phyloP scores from a whole-genome alignment of 495 filamentous ascomycete genomes.

The Podospora pseudoanserina region DNA sequence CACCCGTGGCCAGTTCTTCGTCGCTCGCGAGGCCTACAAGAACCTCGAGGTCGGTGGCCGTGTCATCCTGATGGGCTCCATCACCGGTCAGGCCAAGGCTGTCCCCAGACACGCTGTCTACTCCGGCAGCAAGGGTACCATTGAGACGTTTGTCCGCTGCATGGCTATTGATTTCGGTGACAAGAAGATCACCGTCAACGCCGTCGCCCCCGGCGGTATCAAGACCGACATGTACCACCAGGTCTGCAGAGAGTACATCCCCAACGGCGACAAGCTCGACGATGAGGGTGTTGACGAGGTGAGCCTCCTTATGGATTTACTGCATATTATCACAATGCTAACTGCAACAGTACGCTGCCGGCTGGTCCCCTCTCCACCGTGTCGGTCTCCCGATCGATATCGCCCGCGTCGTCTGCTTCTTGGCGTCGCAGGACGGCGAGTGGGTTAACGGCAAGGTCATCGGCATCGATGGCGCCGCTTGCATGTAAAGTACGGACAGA shows the following conservation, averaged over 20 bases:
- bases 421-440: conserved; percentile 61
- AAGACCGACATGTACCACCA: conserved; percentile 69
- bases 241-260: conserved; percentile 63
- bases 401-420: conserved; percentile 61
- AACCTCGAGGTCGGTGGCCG: conserved; percentile 58
- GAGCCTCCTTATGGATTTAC: conserved; percentile 5
- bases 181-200: conserved; percentile 60
- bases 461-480: conserved; percentile 46
- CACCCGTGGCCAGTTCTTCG: conserved; percentile 77
- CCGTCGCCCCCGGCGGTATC: conserved; percentile 63
- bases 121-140: conserved; percentile 38
- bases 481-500: conserved; percentile 37
- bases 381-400: conserved; percentile 62
- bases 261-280: conserved; percentile 48
- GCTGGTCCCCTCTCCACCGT: conserved; percentile 56
- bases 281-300: conserved; percentile 35
- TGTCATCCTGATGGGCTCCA: conserved; percentile 61
- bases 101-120: conserved; percentile 63
- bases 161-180: conserved; percentile 39
- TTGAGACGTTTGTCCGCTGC: conserved; percentile 37
- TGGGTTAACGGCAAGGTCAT: conserved; percentile 63
- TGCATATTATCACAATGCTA: background rate
- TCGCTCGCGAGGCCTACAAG: conserved; percentile 65
- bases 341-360: conserved; percentile 44
- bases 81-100: conserved; percentile 59